Evolutionary conservation across 225 moss, liverwort and hornwort genomes (phyloP), one percentile per base, ranked within the genome.

Genomic region (Polytrichum commune): DNA sequence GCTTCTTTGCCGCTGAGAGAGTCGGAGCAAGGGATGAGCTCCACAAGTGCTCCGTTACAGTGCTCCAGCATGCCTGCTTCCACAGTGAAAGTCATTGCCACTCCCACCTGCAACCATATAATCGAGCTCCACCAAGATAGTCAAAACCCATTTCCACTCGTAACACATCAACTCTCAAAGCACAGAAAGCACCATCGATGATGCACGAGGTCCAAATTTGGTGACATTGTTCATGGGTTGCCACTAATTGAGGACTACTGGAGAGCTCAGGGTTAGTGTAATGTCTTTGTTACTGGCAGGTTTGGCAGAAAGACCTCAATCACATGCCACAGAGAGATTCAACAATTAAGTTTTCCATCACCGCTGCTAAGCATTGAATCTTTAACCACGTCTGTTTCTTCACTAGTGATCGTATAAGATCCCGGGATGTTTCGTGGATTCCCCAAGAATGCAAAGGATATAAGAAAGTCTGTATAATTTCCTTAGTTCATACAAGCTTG

Each of bases 21-120:
- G 35, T 82, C 74, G 26, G 74, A 7, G 20, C 85, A 82, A 4
- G 79, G 76, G 27, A 79, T 79, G 19, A 81, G 79, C 76, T 82
- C 81, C 64, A 79, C 29, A 16, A 53, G 71, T 0, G 81, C 81
- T 22, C 78, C 78, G 27, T 85, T 78, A 74, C 85, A 82, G 27
- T 70, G 64, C 66, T 79, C 82, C 7, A 79, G 69, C 54, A 82
- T 74, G 0, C 71, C 69, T 69, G 56, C 74, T 5, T 76, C 72
- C 24, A 63, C 77, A 9, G 62, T 26, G 65, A 62, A 61, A 25
- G 66, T 20, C 64, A 65, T 46, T 25, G 72, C 77, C 5, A 29
- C 26, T 56, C 27, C 69, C 27, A 69, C 69, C 69, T 69, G 69
- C 55, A 29, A 63, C 26, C 24, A 24, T 30, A 30, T 3, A 58